Evolutionary conservation across 2,329 filamentous ascomycete genomes (phyloP).

Genomic region (Microsporum canis): DNA sequence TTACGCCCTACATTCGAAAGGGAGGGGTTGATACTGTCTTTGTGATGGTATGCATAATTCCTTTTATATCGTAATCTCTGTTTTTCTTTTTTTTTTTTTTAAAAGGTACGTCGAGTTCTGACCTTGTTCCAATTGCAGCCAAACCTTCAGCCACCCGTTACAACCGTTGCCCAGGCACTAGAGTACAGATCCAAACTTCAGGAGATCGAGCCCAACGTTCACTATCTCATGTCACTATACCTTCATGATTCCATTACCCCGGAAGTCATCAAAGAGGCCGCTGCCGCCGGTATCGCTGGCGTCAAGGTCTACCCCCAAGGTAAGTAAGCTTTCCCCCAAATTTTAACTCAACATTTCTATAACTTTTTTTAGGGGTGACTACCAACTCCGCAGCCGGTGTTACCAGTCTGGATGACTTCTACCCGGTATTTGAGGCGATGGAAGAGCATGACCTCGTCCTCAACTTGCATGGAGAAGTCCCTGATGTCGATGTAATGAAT

Average conservation of each 20-base stretch:
- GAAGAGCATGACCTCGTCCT: conserved; percentile 69
- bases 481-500: conserved; percentile 51
- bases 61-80: neutral
- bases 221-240: conserved; percentile 65
- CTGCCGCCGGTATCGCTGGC: conserved; percentile 57
- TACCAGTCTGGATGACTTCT: conserved; percentile 34
- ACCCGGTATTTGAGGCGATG: conserved; percentile 73
- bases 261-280: conserved; percentile 60
- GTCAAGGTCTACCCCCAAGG: conserved; percentile 48
- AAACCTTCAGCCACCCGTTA: conserved; percentile 54
- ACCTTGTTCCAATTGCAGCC: conserved; percentile 35
- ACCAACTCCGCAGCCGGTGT: conserved; percentile 46
- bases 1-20: conserved; percentile 44
- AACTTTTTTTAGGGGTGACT: conserved; percentile 35
- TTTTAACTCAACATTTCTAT: conserved; percentile 6
- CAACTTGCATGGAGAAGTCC: conserved; percentile 89
- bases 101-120: neutral
- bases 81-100: neutral
- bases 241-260: conserved; percentile 51
- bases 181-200: conserved; percentile 54
- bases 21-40: conserved; percentile 56
- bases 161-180: conserved; percentile 50
- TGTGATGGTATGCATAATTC: conserved; percentile 34
- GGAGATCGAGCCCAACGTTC: conserved; percentile 50
- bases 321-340: neutral